These are phyloP conservation scores for Pseudogymnoascus sp. DNA, from an alignment of 2,329 filamentous ascomycete genomes.

Conservation along the genomic window DNA sequence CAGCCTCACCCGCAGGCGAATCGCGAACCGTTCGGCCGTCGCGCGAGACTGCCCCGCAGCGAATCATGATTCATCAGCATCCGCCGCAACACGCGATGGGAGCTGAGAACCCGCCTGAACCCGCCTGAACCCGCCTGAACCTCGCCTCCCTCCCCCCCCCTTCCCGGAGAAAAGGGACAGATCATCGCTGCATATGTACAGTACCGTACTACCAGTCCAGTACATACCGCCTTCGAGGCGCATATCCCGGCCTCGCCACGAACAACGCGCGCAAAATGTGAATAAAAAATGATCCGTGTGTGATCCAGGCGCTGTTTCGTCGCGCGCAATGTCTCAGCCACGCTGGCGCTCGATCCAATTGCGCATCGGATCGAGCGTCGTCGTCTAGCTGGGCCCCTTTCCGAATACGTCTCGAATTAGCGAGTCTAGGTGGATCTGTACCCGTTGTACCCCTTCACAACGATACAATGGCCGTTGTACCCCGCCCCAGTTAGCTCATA, in stretches of 20 bases:
- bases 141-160: background rate
- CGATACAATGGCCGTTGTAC: background rate
- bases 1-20: background rate
- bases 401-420: conserved; percentile 8
- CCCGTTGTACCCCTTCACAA: conserved; percentile 1
- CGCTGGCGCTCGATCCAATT: background rate
- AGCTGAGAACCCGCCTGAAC: background rate
- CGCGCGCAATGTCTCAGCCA: conserved; percentile 4
- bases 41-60: background rate
- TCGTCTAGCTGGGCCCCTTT: conserved; percentile 1
- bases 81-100: conserved; percentile 2
- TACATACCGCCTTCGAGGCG: background rate
- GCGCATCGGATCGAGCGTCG: conserved; percentile 1
- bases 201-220: background rate
- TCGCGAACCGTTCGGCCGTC: background rate
- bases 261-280: background rate
- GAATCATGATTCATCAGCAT: conserved; percentile 2
- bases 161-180: background rate
- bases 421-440: background rate
- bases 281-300: conserved; percentile 5
- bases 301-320: background rate
- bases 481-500: background rate
- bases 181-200: conserved; percentile 2
- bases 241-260: background rate
- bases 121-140: background rate